Base-by-base conservation (phyloP, 2,329 filamentous ascomycete species). In the Thelonectria rubi region DNA sequence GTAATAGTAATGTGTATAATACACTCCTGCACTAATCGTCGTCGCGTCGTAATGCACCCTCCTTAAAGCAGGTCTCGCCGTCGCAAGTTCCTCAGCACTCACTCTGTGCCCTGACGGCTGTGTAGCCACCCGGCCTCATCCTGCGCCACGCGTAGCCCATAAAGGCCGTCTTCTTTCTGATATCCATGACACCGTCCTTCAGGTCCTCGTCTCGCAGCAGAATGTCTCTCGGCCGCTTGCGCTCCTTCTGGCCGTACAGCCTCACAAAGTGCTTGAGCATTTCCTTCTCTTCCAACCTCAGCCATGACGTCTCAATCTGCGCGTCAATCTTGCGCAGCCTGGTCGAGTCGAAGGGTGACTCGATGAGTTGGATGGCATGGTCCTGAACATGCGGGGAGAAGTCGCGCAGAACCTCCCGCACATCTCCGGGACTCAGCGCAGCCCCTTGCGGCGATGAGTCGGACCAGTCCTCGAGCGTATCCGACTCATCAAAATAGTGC, bases 401-500 rank as follows among this genome's bases (percentile, higher is more conserved):
- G 11, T 74, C 73, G 15, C 72, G 68, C 8, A 85, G 73, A 17
- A 75, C 56, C 8, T 59, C 63, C 18, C 71, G 65, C 4, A 76
- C 73, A 8, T 78, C 75, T 14, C 74, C 73, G 2, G 71, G 69
- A 17, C 68, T 71, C 43, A 70, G 69, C 17, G 71, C 64, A 8
- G 64, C 69, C 40, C 71, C 72, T 1, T 78, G 77, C 1, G 76
- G 74, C 3, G 79, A 74, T 6, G 83, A 85, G 26, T 83, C 81
- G 2, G 84, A 81, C 81, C 83, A 81, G 69, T 91, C 88, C 34
- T 85, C 87, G 53, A 94, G 87, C 26, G 89, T 82, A 42, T 91
- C 88, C 65, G 93, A 91, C 51, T 93, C 90, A 60, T 97, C 92
- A 72, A 98, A 98, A 74, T 97, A 98, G 70, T 91, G 92, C 1